Evolutionary conservation across 1,139 yeast genomes (phyloP), one percentile per base, ranked within the genome.

Genomic region (Saccharomyces hybrid): DNA sequence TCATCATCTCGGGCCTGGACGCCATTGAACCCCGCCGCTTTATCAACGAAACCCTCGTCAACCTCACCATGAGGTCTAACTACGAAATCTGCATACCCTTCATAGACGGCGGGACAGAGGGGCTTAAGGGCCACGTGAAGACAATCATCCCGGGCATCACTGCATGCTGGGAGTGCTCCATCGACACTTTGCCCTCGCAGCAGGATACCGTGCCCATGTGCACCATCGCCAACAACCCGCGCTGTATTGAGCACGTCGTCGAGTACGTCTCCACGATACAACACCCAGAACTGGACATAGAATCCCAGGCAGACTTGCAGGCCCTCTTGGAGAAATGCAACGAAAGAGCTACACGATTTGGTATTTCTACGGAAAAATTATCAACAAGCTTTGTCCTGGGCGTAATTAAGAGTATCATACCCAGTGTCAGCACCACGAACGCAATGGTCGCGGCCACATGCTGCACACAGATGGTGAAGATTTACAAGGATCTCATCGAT

Each of bases 91-190:
- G 88, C 32, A 85, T 88, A 47, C 97, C 98, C 0, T 72, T 93
- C 67, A 82, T 93, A 32, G 99, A 93, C 67, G 98, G 98, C 2
- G 99, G 98, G 2, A 87, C 96, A 0, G 98, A 93, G 66, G 98
- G 98, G 0, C 86, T 93, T 65, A 79, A 88, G 60, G 99, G 99
- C 3, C 97, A 93, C 66, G 82, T 91, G 14, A 83, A 96, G 64
- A 88, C 90, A 9, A 89, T 91, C 47, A 71, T 90, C 16, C 98
- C 99, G 0, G 82, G 91, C 0, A 71, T 89, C 32, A 82, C 93
- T 0, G 86, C 96, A 0, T 93, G 99, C 72, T 91, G 89, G 73
- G 98, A 93, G 69, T 93, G 99, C 66, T 87, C 96, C 1, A 75
- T 88, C 50, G 90, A 86, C 58, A 79, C 91, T 72, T 75, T 88